Evolutionary conservation across 257 asterid species (phyloP), one percentile per base, ranked within the genome.

Genomic region (Gentiana straminea): DNA sequence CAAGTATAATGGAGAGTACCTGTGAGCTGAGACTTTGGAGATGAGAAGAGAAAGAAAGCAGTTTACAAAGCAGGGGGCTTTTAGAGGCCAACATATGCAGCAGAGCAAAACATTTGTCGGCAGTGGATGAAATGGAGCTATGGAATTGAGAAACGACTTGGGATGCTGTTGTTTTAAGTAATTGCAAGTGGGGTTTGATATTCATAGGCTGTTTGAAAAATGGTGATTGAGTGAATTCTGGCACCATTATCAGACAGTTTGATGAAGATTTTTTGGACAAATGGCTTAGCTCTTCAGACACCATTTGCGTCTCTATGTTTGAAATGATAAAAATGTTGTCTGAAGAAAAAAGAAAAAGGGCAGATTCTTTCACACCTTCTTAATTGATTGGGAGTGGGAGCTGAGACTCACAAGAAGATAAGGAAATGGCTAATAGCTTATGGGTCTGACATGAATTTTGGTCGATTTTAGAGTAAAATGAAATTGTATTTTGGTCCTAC

Each of bases 11-110:
- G 32, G 34, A 10, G 8, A 35, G 44, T 60, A 83, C 94, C 93
- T 79, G 84, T 65, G 61, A 51, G 65, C 54, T 64, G 70, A 71
- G 58, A 65, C 57, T 63, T 51, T 74, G 85, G 63, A 86, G 68
- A 62, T 75, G 63, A 48, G 81, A 75, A 60, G 78, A 50, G 47
- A 75, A 68, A 35, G 83, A 72, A 45, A 70, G 41, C 4, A 85
- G 34, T 50, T 68, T 83, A 52, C 70, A 72, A 41, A 81, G 59
- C 71, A 83, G 6, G 55, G 63, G 79, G 57, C 77, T 77, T 37
- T 53, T 68, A 35, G 82, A 70, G 68, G 66, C 73, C 35, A 81
- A 56, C 46, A 58, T 48, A 11, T 75, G 77, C 34, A 86, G 48
- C 39, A 65, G 55, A 56, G 11, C 62, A 51, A 77, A 49, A 7